Evolutionary conservation across 371 early-diverging fungal species (phyloP).

Genomic region (Mucor ambiguus): DNA sequence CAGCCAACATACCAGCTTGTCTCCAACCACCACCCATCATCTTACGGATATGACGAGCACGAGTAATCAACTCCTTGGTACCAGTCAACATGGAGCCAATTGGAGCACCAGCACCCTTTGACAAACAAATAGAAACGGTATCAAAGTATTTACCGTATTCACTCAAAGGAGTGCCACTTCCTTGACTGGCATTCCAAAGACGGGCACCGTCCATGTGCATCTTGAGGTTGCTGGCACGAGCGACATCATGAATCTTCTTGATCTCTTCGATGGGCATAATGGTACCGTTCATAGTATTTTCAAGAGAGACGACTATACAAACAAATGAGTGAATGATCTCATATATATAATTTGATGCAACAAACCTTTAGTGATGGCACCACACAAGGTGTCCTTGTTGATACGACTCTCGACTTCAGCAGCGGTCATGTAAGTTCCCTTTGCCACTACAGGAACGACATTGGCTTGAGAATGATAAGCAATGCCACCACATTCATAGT

Average conservation of each 20-base stretch:
- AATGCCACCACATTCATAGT: constrained; percentile 84
- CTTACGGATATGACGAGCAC: constrained; percentile 85
- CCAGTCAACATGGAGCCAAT: constrained; percentile 86
- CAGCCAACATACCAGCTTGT: constrained; percentile 82
- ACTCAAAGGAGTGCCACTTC: constrained; percentile 64
- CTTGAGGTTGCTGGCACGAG: constrained; percentile 51
- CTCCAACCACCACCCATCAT: constrained; percentile 94
- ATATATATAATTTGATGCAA: background rate
- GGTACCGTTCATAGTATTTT: constrained; percentile 87
- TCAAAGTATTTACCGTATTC: constrained; percentile 79
- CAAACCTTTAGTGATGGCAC: constrained; percentile 71
- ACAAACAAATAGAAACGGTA: constrained; percentile 85
- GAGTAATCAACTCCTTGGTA: constrained; percentile 58
- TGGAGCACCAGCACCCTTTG: constrained; percentile 90
- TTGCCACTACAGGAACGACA: constrained; percentile 68
- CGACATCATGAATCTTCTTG: constrained; percentile 60
- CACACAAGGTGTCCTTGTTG: constrained; percentile 32
- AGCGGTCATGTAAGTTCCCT: constrained; percentile 67
- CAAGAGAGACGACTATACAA: constrained; percentile 69
- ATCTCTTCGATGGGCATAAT: constrained; percentile 81
- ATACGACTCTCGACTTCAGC: constrained; percentile 59
- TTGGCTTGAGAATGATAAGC: constrained; percentile 79
- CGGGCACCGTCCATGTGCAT: constrained; percentile 92
- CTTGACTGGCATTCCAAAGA: constrained; percentile 87
- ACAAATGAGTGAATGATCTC: background rate